Evolutionary conservation across 805 yeast genomes (phyloP).

Genomic region (Cyberlindnera mycetangii): DNA sequence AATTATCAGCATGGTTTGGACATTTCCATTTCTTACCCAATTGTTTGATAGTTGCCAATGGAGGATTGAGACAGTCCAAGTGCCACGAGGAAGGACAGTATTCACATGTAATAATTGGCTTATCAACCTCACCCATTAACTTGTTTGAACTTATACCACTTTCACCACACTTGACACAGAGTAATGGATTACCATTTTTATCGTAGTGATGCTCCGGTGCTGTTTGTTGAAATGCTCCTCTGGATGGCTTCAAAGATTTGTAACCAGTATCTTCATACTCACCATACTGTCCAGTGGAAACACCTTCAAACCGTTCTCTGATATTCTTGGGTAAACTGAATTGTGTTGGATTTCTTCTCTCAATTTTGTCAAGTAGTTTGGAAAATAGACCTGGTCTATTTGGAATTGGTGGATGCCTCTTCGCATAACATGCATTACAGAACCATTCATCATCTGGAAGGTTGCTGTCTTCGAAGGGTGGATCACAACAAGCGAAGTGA

Average conservation of each 20-base stretch:
- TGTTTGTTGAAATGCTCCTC: conserved; percentile 45
- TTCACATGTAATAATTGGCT: conserved; percentile 70
- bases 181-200: conserved; percentile 60
- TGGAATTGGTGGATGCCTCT: conserved; percentile 35
- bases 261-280: conserved; percentile 68
- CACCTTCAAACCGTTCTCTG: conserved; percentile 71
- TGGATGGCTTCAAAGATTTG: conserved; percentile 42
- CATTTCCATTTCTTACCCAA: conserved; percentile 86
- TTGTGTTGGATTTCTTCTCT: conserved; percentile 60
- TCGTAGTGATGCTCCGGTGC: conserved; percentile 68
- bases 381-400: conserved; percentile 42
- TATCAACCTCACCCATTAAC: conserved; percentile 39
- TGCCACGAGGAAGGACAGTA: conserved; percentile 86
- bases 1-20: conserved; percentile 65
- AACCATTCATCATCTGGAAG: conserved; percentile 90
- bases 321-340: conserved; percentile 66
- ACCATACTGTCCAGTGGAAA: conserved; percentile 62
- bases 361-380: conserved; percentile 56
- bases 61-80: conserved; percentile 79
- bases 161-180: conserved; percentile 74
- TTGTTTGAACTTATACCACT: conserved; percentile 53
- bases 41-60: conserved; percentile 68
- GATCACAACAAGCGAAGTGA: conserved; percentile 88
- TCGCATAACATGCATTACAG: conserved; percentile 70
- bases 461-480: conserved; percentile 72